phyloP scores from a whole-genome alignment of 2,329 filamentous ascomycete species.

The Aspergillus sp. region DNA sequence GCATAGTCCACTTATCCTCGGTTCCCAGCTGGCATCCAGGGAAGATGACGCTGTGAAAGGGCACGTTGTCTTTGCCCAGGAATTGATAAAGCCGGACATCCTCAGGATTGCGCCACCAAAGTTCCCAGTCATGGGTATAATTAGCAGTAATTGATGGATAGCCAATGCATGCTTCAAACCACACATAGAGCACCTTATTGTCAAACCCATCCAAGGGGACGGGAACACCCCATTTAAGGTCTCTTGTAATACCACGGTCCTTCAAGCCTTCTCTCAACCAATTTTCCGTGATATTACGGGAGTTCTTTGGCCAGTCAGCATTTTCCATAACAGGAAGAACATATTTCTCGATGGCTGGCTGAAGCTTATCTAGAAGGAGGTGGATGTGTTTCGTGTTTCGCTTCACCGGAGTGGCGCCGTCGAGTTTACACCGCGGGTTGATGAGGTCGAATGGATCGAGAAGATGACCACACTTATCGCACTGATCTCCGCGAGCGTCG shows the following conservation, averaged over 20 bases:
- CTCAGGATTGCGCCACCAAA: slow-evolving; percentile 91
- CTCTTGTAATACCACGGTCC: slow-evolving; percentile 84
- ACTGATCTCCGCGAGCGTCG: slow-evolving; percentile 72
- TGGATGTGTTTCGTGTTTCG: slow-evolving; percentile 88
- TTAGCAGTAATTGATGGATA: slow-evolving; percentile 94
- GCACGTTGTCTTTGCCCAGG: slow-evolving; percentile 89
- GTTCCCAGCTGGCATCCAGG: slow-evolving; percentile 84
- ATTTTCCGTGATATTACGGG: slow-evolving; percentile 45
- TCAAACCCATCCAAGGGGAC: slow-evolving; percentile 63
- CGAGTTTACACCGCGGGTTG: slow-evolving; percentile 88
- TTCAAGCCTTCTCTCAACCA: slow-evolving; percentile 73
- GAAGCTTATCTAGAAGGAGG: slow-evolving; percentile 79
- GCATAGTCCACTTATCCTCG: slow-evolving; percentile 81
- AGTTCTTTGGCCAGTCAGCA: slow-evolving; percentile 55
- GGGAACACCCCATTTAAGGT: slow-evolving; percentile 83
- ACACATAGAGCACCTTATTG: slow-evolving; percentile 85
- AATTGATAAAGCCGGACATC: slow-evolving; percentile 90
- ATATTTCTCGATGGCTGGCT: slow-evolving; percentile 76
- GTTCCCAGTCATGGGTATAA: slow-evolving; percentile 84
- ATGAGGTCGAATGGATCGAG: slow-evolving; percentile 73
- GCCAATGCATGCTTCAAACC: slow-evolving; percentile 90
- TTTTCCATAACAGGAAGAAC: slow-evolving; percentile 70
- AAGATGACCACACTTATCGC: slow-evolving; percentile 71
- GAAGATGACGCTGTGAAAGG: slow-evolving; percentile 90
- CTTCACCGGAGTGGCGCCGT: slow-evolving; percentile 75